Evolutionary conservation across 768 basidiomycete genomes (phyloP), one percentile per base, ranked within the genome.

Genomic region (Mycena rosella): DNA sequence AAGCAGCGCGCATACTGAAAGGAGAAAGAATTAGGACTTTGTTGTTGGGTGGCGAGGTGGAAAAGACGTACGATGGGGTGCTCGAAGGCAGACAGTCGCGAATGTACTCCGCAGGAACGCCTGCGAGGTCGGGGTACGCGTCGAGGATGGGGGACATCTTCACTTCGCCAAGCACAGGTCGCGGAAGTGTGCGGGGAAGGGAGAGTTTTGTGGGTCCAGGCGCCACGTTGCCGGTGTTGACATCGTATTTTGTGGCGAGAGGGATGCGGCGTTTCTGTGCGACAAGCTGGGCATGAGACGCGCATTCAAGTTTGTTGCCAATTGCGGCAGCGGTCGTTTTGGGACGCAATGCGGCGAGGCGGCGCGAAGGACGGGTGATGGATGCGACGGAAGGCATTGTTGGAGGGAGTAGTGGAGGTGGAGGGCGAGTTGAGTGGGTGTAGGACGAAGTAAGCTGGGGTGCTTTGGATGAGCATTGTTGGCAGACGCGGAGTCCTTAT

Each of bases 81-180:
- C 44, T 49, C 32, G 32, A 5, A 34, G 32, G 32, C 6, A 34
- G 32, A 34, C 32, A 34, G 11, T 34, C 32, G 32, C 32, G 32
- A 34, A 34, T 34, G 32, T 11, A 11, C 11, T 34, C 32, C 32
- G 32, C 32, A 34, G 32, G 11, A 11, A 34, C 11, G 32, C 32
- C 32, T 34, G 32, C 11, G 11, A 34, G 32, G 32, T 34, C 6
- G 32, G 32, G 32, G 11, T 34, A 34, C 32, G 11, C 32, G 32
- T 34, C 32, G 18, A 60, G 48, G 26, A 74, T 52, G 20, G 63
- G 15, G 0, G 61, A 42, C 47, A 61, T 47, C 30, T 73, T 55
- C 1, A 74, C 68, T 55, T 74, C 74, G 13, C 63, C 48, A 22
- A 71, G 53, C 2, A 67, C 74, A 40, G 74, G 74, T 15, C 74